phyloP scores from a whole-genome alignment of 192 early-diverging fungal species.

The Diversispora epigaea region DNA sequence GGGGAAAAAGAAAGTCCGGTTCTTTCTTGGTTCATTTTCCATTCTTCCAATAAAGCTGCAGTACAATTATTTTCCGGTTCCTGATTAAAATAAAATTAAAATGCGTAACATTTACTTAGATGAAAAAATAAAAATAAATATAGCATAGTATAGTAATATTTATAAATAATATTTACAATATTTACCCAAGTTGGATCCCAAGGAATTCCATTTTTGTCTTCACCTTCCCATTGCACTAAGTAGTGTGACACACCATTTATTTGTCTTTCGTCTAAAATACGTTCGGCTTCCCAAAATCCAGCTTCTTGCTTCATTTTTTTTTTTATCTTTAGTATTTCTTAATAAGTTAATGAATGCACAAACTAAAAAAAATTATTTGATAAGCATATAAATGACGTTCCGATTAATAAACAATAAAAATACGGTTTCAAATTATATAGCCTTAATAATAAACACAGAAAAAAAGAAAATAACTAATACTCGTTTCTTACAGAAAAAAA shows the following conservation, averaged over 20 bases:
- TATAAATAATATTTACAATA: background rate
- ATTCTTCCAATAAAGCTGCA: background rate
- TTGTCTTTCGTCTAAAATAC: background rate
- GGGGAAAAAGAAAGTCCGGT: background rate
- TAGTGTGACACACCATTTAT: background rate
- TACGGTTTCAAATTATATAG: no score
- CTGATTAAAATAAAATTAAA: background rate
- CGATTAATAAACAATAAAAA: no score
- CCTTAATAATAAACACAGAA: no score
- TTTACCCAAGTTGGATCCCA: background rate
- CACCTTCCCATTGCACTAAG: background rate
- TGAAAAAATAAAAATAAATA: background rate
- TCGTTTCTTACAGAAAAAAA: no score
- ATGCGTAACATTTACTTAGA: background rate
- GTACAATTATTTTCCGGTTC: background rate
- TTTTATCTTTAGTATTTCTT: no score
- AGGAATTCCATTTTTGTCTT: background rate
- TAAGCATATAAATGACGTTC: no score
- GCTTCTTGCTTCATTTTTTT: no score
- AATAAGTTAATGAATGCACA: no score
- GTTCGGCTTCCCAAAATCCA: background rate
- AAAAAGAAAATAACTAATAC: no score
- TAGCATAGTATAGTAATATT: background rate
- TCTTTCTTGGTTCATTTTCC: background rate
- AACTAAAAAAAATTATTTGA: no score